Conservation (phyloP, 306 rosid species). For the Malus asiatica region DNA sequence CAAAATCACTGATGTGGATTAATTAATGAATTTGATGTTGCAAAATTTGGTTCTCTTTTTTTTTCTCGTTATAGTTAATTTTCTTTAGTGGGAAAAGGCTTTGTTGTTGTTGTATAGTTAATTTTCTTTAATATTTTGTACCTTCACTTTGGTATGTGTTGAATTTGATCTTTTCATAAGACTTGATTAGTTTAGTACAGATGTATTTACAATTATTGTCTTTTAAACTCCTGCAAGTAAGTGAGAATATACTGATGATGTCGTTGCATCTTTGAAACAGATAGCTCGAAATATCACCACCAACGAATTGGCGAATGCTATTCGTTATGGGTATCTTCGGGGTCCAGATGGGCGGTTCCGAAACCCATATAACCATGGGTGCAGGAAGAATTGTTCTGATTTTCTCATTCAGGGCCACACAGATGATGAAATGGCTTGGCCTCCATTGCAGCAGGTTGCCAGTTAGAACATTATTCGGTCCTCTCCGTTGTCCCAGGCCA, state of each 20-base stretch:
- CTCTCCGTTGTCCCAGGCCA: background rate
- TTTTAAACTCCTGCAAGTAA: background rate
- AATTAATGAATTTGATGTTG: background rate
- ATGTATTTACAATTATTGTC: background rate
- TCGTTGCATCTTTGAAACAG: constrained; percentile 36
- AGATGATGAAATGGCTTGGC: constrained; percentile 68
- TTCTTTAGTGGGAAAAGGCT: too few species aligned
- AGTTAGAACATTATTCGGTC: constrained; percentile 4
- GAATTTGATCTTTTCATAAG: background rate
- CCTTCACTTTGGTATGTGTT: background rate
- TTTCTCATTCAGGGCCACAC: constrained; percentile 63
- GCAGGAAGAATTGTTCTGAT: constrained; percentile 69
- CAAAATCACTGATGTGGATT: background rate
- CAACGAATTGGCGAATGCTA: constrained; percentile 64
- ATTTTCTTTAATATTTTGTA: background rate
- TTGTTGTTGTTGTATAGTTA: background rate
- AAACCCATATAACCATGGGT: constrained; percentile 80
- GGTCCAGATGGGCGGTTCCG: constrained; percentile 79
- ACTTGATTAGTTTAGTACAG: background rate
- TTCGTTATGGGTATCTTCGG: constrained; percentile 72
- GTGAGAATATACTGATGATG: constrained; percentile 2
- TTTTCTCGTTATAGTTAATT: background rate
- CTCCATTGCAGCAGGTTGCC: constrained; percentile 58
- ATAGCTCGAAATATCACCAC: constrained; percentile 90
- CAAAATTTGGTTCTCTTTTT: background rate